Base-by-base conservation (phyloP, 1,284 basidiomycete species). In the Naganishia sp. region DNA sequence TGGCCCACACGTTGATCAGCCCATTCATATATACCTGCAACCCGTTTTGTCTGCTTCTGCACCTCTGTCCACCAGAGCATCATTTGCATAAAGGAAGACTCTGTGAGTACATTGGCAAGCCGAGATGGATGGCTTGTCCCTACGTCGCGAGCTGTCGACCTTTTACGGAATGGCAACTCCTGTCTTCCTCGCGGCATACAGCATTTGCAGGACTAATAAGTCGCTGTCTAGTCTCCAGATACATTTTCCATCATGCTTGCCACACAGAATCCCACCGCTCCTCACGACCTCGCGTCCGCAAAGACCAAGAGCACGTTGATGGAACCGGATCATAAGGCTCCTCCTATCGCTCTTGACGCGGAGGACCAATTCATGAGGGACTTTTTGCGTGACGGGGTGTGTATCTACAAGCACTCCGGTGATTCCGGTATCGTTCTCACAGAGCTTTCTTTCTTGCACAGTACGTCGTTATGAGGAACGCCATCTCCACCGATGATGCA, bases 381-480 rank as follows among this genome's bases (percentile, higher is more conserved):
- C 46, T 43, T 65, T 21, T 31, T 36, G 31, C 53, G 55, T 4
- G 63, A 65, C 28, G 63, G 63, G 2, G 63, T 65, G 31, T 3
- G 63, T 56, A 39, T 7, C 36, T 9, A 10, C 36, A 7, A 39
- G 13, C 36, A 39, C 36, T 10, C 13, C 36, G 15, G 33, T n/a
- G 36, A 6, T 7, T 15, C 16, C 11, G 3, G 16, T 0, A 0
- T 3, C 28, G 16, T 43, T 6, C 45, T 33, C n/a, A 11, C 1
- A 7, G 7, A 9, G n/a, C 23, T 3, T 45, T 50, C 16, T 4
- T 39, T 28, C 10, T 2, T 15, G 2, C 16, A n/a, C 50, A 60
- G 63, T 78, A 68, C 61, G 72, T 70, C 42, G 69, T 79, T 33
- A 69, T 77, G 23, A 71, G 72, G 18, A 61, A 63, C 28, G 75